phyloP scores from a whole-genome alignment of 345 rosid species.

The Salix udensis region DNA sequence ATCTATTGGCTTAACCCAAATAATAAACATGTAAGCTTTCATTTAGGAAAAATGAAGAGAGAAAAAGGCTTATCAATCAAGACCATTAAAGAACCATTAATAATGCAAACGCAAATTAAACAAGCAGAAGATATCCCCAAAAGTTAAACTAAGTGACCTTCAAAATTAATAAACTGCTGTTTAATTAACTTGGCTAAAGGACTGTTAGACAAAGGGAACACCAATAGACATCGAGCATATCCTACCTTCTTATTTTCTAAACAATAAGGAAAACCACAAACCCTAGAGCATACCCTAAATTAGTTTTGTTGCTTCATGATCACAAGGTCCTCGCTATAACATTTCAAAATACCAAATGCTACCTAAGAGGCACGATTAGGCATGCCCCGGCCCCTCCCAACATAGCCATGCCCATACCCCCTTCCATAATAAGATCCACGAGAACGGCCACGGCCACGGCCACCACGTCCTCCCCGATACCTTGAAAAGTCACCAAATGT shows the following conservation, averaged over 20 bases:
- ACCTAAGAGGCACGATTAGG: slow-evolving; percentile 12
- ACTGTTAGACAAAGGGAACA: background rate
- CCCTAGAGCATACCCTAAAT: slow-evolving; percentile 9
- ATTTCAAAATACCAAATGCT: background rate
- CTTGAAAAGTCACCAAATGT: slow-evolving; percentile 27
- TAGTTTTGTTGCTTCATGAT: slow-evolving; percentile 1
- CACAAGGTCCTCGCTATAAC: background rate
- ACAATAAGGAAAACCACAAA: slow-evolving; percentile 7
- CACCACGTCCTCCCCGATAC: slow-evolving; percentile 27
- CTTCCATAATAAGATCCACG: slow-evolving; percentile 26
- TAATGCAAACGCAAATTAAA: background rate
- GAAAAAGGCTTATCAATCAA: background rate
- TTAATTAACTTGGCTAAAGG: slow-evolving; percentile 6
- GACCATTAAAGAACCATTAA: background rate
- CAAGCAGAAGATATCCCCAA: background rate
- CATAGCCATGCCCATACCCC: slow-evolving; percentile 21
- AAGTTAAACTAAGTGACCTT: too few relatives aligned
- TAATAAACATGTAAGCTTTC: background rate
- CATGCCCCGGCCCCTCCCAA: slow-evolving; percentile 17
- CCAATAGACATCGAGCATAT: background rate
- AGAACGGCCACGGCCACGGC: slow-evolving; percentile 17
- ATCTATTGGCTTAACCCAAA: background rate
- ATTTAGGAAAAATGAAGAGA: background rate
- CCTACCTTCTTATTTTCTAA: slow-evolving; percentile 20
- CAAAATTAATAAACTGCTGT: background rate